Conservation (phyloP, 805 yeast genomes). For the Candida argentea region DNA sequence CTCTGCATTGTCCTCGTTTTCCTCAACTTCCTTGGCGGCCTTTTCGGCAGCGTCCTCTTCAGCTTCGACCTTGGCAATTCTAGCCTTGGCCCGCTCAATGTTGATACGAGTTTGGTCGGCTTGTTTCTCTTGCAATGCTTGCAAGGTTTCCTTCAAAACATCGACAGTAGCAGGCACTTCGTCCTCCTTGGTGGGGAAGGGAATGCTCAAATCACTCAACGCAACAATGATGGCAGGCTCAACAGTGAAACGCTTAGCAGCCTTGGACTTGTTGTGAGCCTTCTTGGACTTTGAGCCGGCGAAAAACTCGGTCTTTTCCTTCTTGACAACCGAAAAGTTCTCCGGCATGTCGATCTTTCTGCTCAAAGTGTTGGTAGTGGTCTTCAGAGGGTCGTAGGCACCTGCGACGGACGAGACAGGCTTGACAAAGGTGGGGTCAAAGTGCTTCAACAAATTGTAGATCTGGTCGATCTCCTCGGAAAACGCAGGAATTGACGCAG, state of each 20-base stretch:
- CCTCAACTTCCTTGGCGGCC: conserved; percentile 34
- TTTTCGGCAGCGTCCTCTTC: conserved; percentile 20
- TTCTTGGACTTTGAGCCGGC: conserved; percentile 33
- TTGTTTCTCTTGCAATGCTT: conserved; percentile 59
- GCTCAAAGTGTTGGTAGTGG: conserved; percentile 12
- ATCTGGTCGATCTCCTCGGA: conserved; percentile 67
- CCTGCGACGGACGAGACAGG: conserved; percentile 28
- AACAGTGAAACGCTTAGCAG: conserved; percentile 52
- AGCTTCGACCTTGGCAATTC: conserved; percentile 58
- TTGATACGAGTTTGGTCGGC: conserved; percentile 72
- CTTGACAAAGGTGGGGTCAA: conserved; percentile 71
- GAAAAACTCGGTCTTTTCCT: conserved; percentile 51
- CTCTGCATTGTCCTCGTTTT: conserved; percentile 12
- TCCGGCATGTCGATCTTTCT: conserved; percentile 56
- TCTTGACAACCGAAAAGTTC: conserved; percentile 52
- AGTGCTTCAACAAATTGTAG: conserved; percentile 58
- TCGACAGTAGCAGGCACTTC: conserved; percentile 58
- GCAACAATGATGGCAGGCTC: conserved; percentile 74
- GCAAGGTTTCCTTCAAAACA: conserved; percentile 62
- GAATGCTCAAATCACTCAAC: conserved; percentile 64
- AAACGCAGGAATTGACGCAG: conserved; percentile 78
- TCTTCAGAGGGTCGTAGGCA: conserved; percentile 11
- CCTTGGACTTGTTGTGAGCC: conserved; percentile 44
- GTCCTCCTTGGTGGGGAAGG: conserved; percentile 68
- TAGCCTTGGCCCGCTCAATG: conserved; percentile 66